These are phyloP conservation scores for Microdochium trichocladiopsis DNA, from an alignment of 2,329 filamentous ascomycete species.

Conservation along the genomic window DNA sequence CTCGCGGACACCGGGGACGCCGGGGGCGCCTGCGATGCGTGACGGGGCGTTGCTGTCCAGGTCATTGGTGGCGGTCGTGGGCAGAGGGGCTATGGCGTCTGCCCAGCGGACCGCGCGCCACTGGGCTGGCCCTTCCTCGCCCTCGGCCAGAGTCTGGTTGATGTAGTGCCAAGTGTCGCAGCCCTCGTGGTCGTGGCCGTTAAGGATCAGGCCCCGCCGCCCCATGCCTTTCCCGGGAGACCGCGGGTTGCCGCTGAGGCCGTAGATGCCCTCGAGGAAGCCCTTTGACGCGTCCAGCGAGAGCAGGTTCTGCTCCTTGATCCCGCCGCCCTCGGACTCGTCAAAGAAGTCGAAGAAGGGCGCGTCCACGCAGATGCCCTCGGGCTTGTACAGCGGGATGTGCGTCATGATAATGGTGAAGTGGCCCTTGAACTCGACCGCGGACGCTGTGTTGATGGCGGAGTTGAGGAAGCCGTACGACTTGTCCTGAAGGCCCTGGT, in stretches of 20 bases:
- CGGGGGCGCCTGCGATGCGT: conserved; percentile 29
- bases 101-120: conserved; percentile 46
- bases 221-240: conserved; percentile 58
- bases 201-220: conserved; percentile 72
- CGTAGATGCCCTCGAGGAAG: conserved; percentile 79
- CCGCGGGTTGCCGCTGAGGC: conserved; percentile 57
- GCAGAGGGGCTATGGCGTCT: conserved; percentile 26
- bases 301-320: conserved; percentile 89
- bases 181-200: conserved; percentile 91
- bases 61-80: conserved; percentile 10
- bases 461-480: conserved; percentile 74
- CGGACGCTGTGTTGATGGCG: conserved; percentile 54
- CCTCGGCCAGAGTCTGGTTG: conserved; percentile 47
- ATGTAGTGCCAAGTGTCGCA: conserved; percentile 85
- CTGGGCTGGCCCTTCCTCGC: conserved; percentile 25
- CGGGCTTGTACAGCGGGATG: conserved; percentile 79
- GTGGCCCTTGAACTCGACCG: conserved; percentile 54
- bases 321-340: conserved; percentile 56
- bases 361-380: conserved; percentile 74
- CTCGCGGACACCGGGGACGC: conserved; percentile 66
- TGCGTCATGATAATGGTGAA: conserved; percentile 88
- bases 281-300: conserved; percentile 64
- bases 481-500: conserved; percentile 59
- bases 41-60: too few relatives aligned
- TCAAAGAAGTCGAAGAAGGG: conserved; percentile 78